A percentile compares a stretch with the other conserved stretches of the same genome.
Evolutionary conservation across 495 filamentous ascomycete genomes (phyloP).

Genomic region (Tuber umbilicatum): DNA sequence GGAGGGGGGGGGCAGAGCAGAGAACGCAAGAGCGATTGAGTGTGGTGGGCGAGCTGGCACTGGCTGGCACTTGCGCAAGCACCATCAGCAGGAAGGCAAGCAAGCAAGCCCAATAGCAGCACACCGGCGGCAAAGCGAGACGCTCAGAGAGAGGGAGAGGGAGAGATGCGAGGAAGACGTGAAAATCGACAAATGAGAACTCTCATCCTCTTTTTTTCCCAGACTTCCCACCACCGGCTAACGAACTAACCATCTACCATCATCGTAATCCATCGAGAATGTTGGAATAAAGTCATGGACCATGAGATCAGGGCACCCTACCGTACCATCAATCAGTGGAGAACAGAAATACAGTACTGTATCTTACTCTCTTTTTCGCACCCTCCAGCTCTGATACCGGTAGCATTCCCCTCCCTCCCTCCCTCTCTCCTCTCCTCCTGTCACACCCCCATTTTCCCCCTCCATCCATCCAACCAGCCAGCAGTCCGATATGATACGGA

Average conservation of each 20-base stretch:
- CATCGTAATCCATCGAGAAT: neutral
- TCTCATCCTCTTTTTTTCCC: neutral
- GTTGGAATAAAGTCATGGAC: neutral
- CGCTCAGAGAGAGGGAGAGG: neutral
- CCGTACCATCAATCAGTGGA: neutral
- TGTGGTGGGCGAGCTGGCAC: constrained; percentile 4
- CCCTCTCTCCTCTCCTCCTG: constrained; percentile 23
- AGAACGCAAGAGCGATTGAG: neutral
- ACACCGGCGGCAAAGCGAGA: constrained; percentile 1
- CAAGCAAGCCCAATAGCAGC: neutral
- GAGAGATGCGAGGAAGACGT: neutral
- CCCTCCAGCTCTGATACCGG: too few species aligned
- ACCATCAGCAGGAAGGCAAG: neutral
- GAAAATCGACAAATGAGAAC: neutral
- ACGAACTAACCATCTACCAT: neutral
- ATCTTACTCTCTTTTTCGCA: too few species aligned
- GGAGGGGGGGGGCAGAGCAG: constrained; percentile 15
- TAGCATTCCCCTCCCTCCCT: neutral
- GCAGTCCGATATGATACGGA: constrained; percentile 5
- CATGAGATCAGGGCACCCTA: neutral
- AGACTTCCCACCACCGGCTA: neutral
- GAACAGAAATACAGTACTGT: too few species aligned
- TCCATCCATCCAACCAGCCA: neutral
- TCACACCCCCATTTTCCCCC: constrained; percentile 8
- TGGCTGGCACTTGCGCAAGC: neutral